These are phyloP conservation scores for Cucumis cinereus DNA, from an alignment of 306 rosid species.

Conservation along the genomic window DNA sequence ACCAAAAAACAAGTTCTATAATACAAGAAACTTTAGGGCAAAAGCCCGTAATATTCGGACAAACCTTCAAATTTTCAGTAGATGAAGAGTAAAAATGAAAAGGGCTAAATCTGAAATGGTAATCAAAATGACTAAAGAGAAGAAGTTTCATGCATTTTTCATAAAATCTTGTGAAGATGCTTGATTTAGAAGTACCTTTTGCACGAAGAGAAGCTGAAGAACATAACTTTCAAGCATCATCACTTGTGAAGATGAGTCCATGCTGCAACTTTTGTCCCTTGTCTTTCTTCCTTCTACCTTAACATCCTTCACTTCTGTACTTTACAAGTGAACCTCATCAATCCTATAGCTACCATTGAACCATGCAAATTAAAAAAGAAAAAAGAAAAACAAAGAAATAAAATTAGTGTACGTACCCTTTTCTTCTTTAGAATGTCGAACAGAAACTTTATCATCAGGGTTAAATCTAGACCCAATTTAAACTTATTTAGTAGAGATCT, in stretches of 20 bases:
- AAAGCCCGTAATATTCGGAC: not conserved
- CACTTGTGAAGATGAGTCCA: slow-evolving; percentile 37
- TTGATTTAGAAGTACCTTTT: slow-evolving; percentile 39
- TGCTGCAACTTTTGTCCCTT: slow-evolving; percentile 18
- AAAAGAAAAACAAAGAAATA: not conserved
- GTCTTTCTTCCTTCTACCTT: slow-evolving; percentile 23
- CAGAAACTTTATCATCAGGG: slow-evolving; percentile 20
- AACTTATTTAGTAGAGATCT: slow-evolving; percentile 13
- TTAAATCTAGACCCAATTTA: slow-evolving; percentile 28
- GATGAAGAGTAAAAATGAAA: not conserved
- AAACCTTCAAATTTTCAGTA: not conserved
- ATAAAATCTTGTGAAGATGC: slow-evolving; percentile 22
- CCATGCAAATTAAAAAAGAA: not conserved
- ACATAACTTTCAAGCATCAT: slow-evolving; percentile 53
- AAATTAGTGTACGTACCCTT: slow-evolving; percentile 29
- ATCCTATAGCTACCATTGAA: not conserved
- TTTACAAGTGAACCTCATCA: not conserved
- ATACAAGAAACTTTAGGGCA: not conserved
- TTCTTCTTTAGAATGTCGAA: slow-evolving; percentile 20
- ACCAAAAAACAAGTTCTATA: not conserved
- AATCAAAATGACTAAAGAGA: not conserved
- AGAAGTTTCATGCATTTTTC: slow-evolving; percentile 22
- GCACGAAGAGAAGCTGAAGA: slow-evolving; percentile 61
- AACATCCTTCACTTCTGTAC: slow-evolving; percentile 26
- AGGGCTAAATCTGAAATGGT: not conserved